Evolutionary conservation across 1,139 yeast species (phyloP).

Genomic region (Groenewaldozyma sp.): DNA sequence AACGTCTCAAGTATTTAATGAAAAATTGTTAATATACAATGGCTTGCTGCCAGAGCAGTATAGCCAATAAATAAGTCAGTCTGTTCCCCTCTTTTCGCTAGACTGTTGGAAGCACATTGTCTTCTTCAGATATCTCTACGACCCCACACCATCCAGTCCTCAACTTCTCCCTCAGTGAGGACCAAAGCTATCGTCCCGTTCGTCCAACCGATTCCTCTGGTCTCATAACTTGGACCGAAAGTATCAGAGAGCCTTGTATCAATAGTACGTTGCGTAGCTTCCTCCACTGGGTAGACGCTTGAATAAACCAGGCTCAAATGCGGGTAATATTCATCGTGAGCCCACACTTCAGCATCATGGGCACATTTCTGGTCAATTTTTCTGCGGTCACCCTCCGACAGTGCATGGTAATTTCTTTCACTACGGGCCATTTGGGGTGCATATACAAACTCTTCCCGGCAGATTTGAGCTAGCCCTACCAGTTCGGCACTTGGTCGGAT

Average conservation of each 20-base stretch:
- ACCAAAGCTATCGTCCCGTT: conserved; percentile 65
- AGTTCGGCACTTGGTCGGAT: conserved; percentile 49
- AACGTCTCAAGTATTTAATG: no score
- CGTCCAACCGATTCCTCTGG: conserved; percentile 43
- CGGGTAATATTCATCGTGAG: conserved; percentile 50
- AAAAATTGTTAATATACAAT: no score
- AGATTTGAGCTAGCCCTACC: conserved; percentile 56
- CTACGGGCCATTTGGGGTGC: conserved; percentile 27
- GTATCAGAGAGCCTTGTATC: conserved; percentile 63
- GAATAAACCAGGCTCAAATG: conserved; percentile 70
- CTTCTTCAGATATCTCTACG: conserved; percentile 23
- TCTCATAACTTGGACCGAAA: conserved; percentile 42
- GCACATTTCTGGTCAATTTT: conserved; percentile 21
- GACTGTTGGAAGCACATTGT: no score
- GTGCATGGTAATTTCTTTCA: conserved; percentile 20
- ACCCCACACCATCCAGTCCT: conserved; percentile 63
- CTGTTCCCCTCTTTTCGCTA: no score
- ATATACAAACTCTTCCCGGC: conserved; percentile 57
- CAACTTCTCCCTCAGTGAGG: conserved; percentile 65
- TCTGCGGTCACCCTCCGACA: conserved; percentile 21
- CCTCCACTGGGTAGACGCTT: conserved; percentile 56
- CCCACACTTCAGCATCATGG: conserved; percentile 42
- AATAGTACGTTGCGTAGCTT: conserved; percentile 58
- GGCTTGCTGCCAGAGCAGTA: no score
- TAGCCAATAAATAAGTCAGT: no score